Percentiles rank a stretch among this genome's conserved stretches.
These are phyloP conservation scores for Solanum chacoense DNA, from an alignment of 305 asterid species.

Conservation along the genomic window DNA sequence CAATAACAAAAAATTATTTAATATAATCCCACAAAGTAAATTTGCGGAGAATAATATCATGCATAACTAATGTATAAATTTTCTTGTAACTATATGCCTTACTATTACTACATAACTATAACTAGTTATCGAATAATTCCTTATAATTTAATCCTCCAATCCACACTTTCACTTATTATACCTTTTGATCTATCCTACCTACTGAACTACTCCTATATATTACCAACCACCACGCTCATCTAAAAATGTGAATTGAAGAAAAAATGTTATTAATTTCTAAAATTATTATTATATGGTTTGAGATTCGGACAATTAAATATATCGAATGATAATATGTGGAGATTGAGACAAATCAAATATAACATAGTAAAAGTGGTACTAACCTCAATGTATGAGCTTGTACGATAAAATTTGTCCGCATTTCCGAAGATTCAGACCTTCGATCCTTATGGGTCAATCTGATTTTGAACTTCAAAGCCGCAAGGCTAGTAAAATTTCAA, in stretches of 20 bases:
- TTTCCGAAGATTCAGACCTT: neutral
- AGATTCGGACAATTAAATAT: neutral
- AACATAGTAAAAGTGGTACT: neutral
- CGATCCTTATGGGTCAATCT: rapidly evolving
- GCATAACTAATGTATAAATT: neutral
- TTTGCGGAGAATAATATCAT: neutral
- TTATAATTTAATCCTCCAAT: neutral
- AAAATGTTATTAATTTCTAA: neutral
- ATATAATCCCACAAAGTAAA: too few species aligned
- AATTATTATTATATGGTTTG: neutral
- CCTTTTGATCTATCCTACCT: too few species aligned
- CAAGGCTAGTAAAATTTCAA: neutral
- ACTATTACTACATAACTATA: neutral
- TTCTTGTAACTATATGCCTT: too few species aligned
- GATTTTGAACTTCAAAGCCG: neutral
- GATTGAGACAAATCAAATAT: neutral
- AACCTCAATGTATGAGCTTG: neutral
- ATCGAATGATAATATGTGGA: neutral
- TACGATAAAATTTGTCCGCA: neutral
- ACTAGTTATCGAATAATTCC: neutral
- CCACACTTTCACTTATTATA: neutral
- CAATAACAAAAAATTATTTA: too few species aligned
- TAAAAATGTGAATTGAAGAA: neutral
- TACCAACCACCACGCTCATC: neutral
- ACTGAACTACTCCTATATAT: too few species aligned